phyloP scores from a whole-genome alignment of 164 flowering plant species.

The Stephania cephalantha region DNA sequence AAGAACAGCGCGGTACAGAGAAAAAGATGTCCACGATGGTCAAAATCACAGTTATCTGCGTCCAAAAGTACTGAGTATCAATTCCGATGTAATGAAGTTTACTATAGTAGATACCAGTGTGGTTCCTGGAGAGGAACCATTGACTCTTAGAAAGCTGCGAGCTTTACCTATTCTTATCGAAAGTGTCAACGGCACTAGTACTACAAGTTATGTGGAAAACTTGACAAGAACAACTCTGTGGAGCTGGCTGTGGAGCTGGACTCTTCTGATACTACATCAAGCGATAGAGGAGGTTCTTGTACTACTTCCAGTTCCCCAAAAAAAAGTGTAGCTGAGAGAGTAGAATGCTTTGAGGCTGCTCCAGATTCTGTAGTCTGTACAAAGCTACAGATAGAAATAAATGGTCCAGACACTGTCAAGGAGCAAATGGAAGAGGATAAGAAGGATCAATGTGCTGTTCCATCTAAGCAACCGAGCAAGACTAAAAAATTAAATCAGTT shows the following conservation, averaged over 20 bases:
- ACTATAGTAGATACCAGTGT: conserved; percentile 70
- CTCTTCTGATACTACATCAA: conserved; percentile 5
- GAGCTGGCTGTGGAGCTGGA: conserved; percentile 21
- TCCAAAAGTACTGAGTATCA: conserved; percentile 34
- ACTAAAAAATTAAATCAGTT: conserved; percentile 21
- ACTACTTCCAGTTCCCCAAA: conserved; percentile 10
- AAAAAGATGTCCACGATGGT: conserved; percentile 23
- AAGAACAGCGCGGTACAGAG: conserved; percentile 23
- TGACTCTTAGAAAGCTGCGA: conserved; percentile 39
- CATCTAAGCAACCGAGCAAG: conserved; percentile 16
- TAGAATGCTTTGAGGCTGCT: conserved; percentile 2
- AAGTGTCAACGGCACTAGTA: conserved; percentile 5
- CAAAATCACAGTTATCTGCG: conserved; percentile 46
- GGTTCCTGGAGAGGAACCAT: conserved; percentile 28
- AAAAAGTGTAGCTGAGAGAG: not conserved
- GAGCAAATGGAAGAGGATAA: conserved; percentile 7
- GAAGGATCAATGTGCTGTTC: conserved; percentile 2
- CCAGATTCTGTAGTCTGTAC: conserved; percentile 7
- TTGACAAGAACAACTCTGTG: conserved; percentile 23
- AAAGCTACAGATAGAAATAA: conserved; percentile 6
- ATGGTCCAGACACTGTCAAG: conserved; percentile 8
- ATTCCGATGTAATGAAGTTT: conserved; percentile 30
- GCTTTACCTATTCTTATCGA: conserved; percentile 36
- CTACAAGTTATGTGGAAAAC: conserved; percentile 18
- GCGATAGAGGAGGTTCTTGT: conserved; percentile 15